Evolutionary conservation across 176 grass and related monocot genomes (phyloP), one percentile per base, ranked within the genome.

Genomic region (Lolium perenne): DNA sequence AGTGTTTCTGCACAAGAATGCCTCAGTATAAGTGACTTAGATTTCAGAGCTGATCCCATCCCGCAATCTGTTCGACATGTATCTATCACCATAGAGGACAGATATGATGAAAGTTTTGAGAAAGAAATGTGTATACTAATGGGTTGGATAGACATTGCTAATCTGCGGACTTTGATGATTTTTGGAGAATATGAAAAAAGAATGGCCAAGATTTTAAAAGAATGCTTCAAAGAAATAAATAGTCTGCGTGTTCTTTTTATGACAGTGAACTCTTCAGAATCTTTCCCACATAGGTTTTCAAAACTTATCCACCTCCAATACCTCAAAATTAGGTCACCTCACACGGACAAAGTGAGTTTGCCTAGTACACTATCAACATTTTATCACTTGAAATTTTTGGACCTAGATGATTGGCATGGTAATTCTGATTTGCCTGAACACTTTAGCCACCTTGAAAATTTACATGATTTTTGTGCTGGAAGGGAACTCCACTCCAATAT

Each of bases 261-360:
- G 13, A 3, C 1, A 62, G 22, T 26, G 21, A 2, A 62, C 0
- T 62, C 22, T 25, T 4, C 22, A 4, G 59, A 62, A 25, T 0
- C 0, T 62, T 62, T 62, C 5, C 59, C 22, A 13, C 10, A 13
- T 11, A 26, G 4, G 10, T 62, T 62, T 62, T 62, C 59, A 26
- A 62, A 62, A 62, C 22, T 62, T 62, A 62, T 62, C 21, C 59
- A 62, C 59, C 59, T 62, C 21, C 59, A 62, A 25, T 62, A 25
- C 4, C 67, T 70, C 67, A 43, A 70, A 70, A 69, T 69, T 16
- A n/a, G n/a, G n/a, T n/a, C n/a, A n/a, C n/a, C n/a, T n/a, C n/a
- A n/a, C n/a, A n/a, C n/a, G n/a, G n/a, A n/a, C 62, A 35, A 1
- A 62, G 0, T 29, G 10, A 63, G 61, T 14, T 35, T 68, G 18